These are phyloP conservation scores for Cercospora sp. DNA, from an alignment of 2,329 filamentous ascomycete genomes.

Conservation along the genomic window DNA sequence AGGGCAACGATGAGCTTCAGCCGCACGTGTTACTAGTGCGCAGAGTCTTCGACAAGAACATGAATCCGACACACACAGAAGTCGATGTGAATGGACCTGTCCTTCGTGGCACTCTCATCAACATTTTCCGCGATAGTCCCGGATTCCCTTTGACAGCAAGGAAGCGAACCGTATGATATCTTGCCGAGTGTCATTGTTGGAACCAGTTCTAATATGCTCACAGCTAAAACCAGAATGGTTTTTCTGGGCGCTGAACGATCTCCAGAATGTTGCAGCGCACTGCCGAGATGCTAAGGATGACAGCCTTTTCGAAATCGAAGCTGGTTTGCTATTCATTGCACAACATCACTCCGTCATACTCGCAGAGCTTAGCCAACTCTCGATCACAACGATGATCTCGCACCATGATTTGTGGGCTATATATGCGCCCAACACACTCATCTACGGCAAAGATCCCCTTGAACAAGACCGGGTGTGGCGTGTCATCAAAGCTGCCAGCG, in stretches of 20 bases:
- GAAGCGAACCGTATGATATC: not conserved
- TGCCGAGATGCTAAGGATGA: not conserved
- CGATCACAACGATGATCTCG: not conserved
- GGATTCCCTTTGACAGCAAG: not conserved
- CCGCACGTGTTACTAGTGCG: not conserved
- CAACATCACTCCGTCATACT: not conserved
- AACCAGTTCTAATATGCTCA: not conserved
- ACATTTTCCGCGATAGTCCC: conserved; percentile 8
- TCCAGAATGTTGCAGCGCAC: not conserved
- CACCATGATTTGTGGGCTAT: conserved; percentile 10
- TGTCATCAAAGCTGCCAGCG: not conserved
- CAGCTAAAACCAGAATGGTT: conserved; percentile 15
- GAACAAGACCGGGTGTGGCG: conserved; percentile 10
- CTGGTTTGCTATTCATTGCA: not conserved
- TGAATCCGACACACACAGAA: conserved; percentile 1
- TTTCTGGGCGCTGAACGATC: conserved; percentile 8
- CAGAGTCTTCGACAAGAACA: conserved; percentile 1
- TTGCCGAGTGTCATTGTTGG: too few species aligned
- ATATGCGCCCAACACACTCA: conserved; percentile 9
- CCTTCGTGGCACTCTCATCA: not conserved
- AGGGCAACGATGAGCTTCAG: not conserved
- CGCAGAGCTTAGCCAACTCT: not conserved
- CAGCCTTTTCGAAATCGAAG: conserved; percentile 10
- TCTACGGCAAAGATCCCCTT: conserved; percentile 5
- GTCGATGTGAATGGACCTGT: conserved; percentile 5